A percentile compares a stretch with the other conserved stretches of the same genome.
These are phyloP conservation scores for Kodamaea hsintzibuensis DNA, from an alignment of 805 yeast species.

Conservation along the genomic window DNA sequence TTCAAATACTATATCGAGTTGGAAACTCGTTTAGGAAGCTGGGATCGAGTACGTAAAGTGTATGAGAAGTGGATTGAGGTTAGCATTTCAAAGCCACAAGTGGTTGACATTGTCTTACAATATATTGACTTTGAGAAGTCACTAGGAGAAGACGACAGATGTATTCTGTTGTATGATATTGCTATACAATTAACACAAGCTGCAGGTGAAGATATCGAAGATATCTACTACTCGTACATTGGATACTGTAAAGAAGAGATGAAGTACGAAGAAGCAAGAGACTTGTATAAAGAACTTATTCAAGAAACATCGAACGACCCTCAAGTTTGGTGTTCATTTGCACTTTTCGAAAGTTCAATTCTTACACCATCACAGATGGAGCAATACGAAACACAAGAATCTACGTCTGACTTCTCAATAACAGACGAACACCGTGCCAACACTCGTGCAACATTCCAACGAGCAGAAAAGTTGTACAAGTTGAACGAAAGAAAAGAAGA, in stretches of 20 bases:
- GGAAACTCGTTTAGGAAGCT: slow-evolving; percentile 70
- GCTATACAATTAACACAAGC: slow-evolving; percentile 35
- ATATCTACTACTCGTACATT: slow-evolving; percentile 39
- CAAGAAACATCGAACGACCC: slow-evolving; percentile 29
- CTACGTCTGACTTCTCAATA: slow-evolving; percentile 43
- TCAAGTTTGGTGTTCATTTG: slow-evolving; percentile 61
- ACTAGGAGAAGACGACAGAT: slow-evolving; percentile 68
- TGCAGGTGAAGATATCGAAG: slow-evolving; percentile 1
- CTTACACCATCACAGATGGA: slow-evolving; percentile 53
- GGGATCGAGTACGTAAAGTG: slow-evolving; percentile 74
- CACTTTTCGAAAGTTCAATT: slow-evolving; percentile 67
- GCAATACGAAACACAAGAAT: slow-evolving; percentile 28
- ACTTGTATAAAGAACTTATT: slow-evolving; percentile 44
- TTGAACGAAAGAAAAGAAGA: slow-evolving; percentile 35
- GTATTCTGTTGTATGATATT: slow-evolving; percentile 60
- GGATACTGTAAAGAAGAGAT: slow-evolving; percentile 62
- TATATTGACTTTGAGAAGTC: slow-evolving; percentile 69
- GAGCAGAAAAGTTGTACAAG: slow-evolving; percentile 51
- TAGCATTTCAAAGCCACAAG: not conserved
- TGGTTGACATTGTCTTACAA: slow-evolving; percentile 50
- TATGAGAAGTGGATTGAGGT: slow-evolving; percentile 65
- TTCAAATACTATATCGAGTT: slow-evolving; percentile 65
- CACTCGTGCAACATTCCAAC: slow-evolving; percentile 57
- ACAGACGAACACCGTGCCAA: slow-evolving; percentile 50
- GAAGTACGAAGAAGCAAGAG: slow-evolving; percentile 57